Evolutionary conservation across 148 eudicot species (phyloP), one percentile per base, ranked within the genome.

Genomic region (Arbutus unedo): DNA sequence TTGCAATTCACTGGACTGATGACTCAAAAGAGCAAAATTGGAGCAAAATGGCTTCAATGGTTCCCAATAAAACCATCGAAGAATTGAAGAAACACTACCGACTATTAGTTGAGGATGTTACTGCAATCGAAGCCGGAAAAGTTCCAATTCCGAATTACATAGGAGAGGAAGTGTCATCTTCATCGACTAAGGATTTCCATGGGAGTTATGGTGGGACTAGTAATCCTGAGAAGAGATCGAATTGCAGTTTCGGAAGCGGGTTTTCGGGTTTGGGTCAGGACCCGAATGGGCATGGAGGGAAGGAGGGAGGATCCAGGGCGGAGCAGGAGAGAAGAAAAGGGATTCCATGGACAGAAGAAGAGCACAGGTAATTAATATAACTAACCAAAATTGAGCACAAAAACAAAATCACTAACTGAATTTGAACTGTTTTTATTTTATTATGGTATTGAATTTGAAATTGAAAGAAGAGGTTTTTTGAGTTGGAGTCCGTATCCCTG

Each of bases 291-390:
- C 85, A 84, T 71, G 91, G 83, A 76, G 83, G 85, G 18, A 87
- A 86, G 71, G 43, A 43, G 81, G 90, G 89, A 38, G 87, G 87
- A 38, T 91, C 95, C 2, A 88, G 87, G 83, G 82, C 90, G 11
- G 95, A 94, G 19, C 95, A 92, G 72, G 98, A 94, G 71, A 89
- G 98, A 38, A 88, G 92, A 70, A 94, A 94, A 80, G 98, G 98
- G 57, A 94, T 94, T 72, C 98, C 98, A 11, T 94, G 98, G 98
- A 94, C 98, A 13, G 98, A 94, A 79, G 98, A 94, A 88, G 98
- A 94, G 86, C 98, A 94, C 80, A 91, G 95, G 98, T 92, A 83
- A n/a, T 47, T 49, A 62, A 55, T 13, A 11, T 0, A 21, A 51
- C 54, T 23, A 6, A 31, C 57, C 16, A 66, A 16, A 25, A 14